Conservation (phyloP, 306 rosid species). For the Spatholobus suberectus region DNA sequence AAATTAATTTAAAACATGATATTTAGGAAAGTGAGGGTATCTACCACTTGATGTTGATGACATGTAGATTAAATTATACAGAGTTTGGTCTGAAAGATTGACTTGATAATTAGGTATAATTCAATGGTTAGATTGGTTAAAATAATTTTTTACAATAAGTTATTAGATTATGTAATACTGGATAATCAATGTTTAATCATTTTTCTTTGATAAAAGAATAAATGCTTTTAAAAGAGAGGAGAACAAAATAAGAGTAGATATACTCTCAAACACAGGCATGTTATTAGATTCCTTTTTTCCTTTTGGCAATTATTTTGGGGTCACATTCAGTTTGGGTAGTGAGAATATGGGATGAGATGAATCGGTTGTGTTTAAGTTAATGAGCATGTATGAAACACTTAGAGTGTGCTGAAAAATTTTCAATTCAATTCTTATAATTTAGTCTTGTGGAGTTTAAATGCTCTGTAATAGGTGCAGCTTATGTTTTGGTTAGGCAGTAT, state of each 20-base stretch:
- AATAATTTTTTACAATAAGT: not conserved
- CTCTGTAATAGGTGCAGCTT: not conserved
- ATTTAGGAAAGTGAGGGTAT: not conserved
- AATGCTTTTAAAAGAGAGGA: not conserved
- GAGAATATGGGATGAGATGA: not conserved
- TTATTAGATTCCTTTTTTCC: not conserved
- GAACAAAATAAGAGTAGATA: not conserved
- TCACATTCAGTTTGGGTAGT: conserved; percentile 1
- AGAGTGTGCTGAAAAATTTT: not conserved
- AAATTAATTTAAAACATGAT: not conserved
- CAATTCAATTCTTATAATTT: not conserved
- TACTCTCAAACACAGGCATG: not conserved
- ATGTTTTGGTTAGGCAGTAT: not conserved
- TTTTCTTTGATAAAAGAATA: not conserved
- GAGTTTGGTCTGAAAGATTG: not conserved
- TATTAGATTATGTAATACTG: not conserved
- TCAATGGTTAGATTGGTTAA: not conserved
- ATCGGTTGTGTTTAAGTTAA: not conserved
- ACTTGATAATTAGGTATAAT: not conserved
- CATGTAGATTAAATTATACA: not conserved
- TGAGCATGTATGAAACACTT: not conserved
- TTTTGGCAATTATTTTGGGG: not conserved
- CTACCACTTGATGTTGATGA: not conserved
- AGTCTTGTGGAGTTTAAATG: not conserved
- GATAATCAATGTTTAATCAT: not conserved